Evolutionary conservation across 495 filamentous ascomycete genomes (phyloP).

Genomic region (Neurospora africana): DNA sequence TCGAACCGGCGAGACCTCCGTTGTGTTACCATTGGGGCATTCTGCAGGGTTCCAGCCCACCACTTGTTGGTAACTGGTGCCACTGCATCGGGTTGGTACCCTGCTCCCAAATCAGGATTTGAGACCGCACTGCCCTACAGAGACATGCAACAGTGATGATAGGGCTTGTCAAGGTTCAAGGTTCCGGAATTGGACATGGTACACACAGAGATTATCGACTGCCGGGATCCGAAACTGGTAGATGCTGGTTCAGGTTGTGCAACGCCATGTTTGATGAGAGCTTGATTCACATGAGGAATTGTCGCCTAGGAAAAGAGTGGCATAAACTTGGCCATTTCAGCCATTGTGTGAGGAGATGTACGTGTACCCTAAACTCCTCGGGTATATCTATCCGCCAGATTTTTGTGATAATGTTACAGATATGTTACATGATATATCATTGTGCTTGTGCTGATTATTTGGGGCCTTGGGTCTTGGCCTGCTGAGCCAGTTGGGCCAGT

Average conservation of each 20-base stretch:
- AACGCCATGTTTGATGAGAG: not conserved
- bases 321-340: not conserved
- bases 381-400: not conserved
- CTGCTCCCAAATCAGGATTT: not conserved
- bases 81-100: not conserved
- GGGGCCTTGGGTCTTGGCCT: not conserved
- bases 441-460: not conserved
- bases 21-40: not conserved
- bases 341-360: not conserved
- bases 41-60: not conserved
- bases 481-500: slow-evolving; percentile 7
- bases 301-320: not conserved
- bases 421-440: not conserved
- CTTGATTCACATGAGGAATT: not conserved
- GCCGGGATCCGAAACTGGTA: not conserved
- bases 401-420: not conserved
- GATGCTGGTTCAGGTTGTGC: not conserved
- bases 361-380: not conserved
- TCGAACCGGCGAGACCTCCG: not conserved
- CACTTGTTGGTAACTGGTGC: not conserved
- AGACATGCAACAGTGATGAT: not conserved
- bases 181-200: not conserved
- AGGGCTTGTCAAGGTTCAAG: not conserved
- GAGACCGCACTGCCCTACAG: not conserved
- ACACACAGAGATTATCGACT: not conserved